Evolutionary conservation across 2,329 filamentous ascomycete species (phyloP).

Genomic region (Aspergillus awamori): DNA sequence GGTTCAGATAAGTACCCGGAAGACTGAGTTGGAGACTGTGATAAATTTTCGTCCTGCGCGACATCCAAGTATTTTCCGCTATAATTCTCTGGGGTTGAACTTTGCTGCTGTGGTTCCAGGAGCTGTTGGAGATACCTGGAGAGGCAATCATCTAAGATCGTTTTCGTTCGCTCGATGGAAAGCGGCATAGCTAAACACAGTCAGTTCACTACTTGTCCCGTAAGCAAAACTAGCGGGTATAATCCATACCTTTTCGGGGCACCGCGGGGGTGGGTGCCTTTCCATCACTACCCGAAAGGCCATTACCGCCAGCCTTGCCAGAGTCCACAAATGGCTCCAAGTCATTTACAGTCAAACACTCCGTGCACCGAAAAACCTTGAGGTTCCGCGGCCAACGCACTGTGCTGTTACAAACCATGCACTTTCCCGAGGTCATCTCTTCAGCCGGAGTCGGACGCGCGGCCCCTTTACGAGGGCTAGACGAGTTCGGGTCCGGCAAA

Average conservation of each 20-base stretch:
- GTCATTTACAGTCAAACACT: slow-evolving; percentile 85
- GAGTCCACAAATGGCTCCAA: slow-evolving; percentile 53
- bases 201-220: slow-evolving; percentile 1
- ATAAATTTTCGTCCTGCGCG: slow-evolving; percentile 19
- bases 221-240: background rate
- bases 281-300: slow-evolving; percentile 25
- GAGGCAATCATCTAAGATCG: slow-evolving; percentile 60
- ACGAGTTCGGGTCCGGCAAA: slow-evolving; percentile 37
- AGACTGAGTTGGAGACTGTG: slow-evolving; percentile 14
- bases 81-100: slow-evolving; percentile 24
- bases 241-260: slow-evolving; percentile 28
- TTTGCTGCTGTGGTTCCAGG: slow-evolving; percentile 30
- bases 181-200: slow-evolving; percentile 49
- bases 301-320: slow-evolving; percentile 22
- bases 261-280: slow-evolving; percentile 18
- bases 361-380: slow-evolving; percentile 76
- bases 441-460: slow-evolving; percentile 48
- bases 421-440: slow-evolving; percentile 71
- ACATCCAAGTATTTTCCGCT: slow-evolving; percentile 10
- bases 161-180: slow-evolving; percentile 62
- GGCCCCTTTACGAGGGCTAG: slow-evolving; percentile 44
- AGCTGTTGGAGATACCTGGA: slow-evolving; percentile 53
- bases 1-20: slow-evolving; percentile 24
- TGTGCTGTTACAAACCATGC: slow-evolving; percentile 81
- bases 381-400: slow-evolving; percentile 77